Conservation (phyloP, 768 basidiomycete genomes). For the Boletus bicolor region DNA sequence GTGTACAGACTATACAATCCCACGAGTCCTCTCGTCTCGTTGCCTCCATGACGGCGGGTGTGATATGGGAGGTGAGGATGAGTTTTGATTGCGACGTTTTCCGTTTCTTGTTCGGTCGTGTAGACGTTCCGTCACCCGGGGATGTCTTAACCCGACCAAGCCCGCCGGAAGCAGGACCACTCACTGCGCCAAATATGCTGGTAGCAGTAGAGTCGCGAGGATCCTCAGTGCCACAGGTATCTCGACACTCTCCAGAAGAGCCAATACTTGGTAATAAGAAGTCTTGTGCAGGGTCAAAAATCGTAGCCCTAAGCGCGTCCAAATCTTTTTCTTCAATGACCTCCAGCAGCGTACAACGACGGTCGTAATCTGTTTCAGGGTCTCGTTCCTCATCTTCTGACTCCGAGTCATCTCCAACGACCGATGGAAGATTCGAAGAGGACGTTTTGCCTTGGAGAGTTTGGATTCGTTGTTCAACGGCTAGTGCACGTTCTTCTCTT, state of each 20-base stretch:
- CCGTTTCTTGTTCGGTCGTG: slow-evolving; percentile 17
- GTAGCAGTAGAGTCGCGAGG: neutral
- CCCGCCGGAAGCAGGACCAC: neutral
- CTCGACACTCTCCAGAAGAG: slow-evolving; percentile 2
- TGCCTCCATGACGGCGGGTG: neutral
- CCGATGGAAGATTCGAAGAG: slow-evolving; percentile 14
- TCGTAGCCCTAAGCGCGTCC: slow-evolving; percentile 40
- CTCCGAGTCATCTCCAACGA: slow-evolving; percentile 32
- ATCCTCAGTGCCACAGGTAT: neutral
- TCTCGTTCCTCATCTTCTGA: slow-evolving; percentile 41
- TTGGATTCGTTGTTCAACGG: slow-evolving; percentile 61
- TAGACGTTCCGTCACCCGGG: neutral
- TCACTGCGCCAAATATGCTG: neutral
- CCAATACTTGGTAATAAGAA: slow-evolving; percentile 41
- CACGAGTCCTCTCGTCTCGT: slow-evolving; percentile 38
- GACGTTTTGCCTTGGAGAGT: slow-evolving; percentile 38
- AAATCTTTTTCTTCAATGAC: slow-evolving; percentile 45
- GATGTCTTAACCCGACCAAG: neutral
- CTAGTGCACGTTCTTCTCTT: slow-evolving; percentile 72
- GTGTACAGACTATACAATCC: slow-evolving; percentile 59
- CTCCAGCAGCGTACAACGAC: slow-evolving; percentile 50
- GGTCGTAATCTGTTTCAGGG: slow-evolving; percentile 42
- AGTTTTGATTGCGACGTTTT: slow-evolving; percentile 22
- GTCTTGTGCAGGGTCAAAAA: slow-evolving; percentile 47
- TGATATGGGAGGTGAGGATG: neutral